phyloP scores from a whole-genome alignment of 306 rosid genomes.

The Acacia melanoxylon region DNA sequence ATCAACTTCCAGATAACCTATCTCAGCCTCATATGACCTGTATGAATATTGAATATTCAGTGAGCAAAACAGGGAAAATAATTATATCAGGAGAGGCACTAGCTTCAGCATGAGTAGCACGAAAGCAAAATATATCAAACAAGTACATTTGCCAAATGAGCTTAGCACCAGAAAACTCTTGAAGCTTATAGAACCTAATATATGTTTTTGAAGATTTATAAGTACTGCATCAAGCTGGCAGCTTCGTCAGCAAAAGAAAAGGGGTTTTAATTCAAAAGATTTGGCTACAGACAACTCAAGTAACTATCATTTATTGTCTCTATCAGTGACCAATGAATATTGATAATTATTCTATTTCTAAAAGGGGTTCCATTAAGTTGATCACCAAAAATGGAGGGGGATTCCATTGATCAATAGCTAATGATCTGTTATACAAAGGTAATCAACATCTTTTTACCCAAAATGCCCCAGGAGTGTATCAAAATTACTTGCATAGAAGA shows the following conservation, averaged over 20 bases:
- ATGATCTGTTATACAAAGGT: background rate
- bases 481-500: too few species aligned
- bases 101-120: slow-evolving; percentile 15
- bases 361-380: background rate
- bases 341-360: background rate
- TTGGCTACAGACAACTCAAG: background rate
- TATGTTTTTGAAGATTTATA: slow-evolving; percentile 5
- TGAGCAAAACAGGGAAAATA: background rate
- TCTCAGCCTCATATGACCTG: slow-evolving; percentile 92
- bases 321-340: background rate
- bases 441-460: background rate
- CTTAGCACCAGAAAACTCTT: background rate
- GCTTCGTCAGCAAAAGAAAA: background rate
- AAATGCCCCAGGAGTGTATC: background rate
- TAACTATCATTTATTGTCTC: background rate
- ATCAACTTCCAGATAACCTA: slow-evolving; percentile 74
- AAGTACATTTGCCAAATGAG: background rate
- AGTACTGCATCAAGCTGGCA: background rate
- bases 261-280: background rate
- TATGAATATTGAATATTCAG: slow-evolving; percentile 19
- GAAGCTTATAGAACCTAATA: background rate
- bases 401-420: background rate
- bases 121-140: background rate
- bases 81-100: background rate
- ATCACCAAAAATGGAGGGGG: background rate